Percentiles rank a stretch among this genome's conserved stretches.
Conservation (phyloP, 371 early-diverging fungal species). For the Chytridium lagenaria region DNA sequence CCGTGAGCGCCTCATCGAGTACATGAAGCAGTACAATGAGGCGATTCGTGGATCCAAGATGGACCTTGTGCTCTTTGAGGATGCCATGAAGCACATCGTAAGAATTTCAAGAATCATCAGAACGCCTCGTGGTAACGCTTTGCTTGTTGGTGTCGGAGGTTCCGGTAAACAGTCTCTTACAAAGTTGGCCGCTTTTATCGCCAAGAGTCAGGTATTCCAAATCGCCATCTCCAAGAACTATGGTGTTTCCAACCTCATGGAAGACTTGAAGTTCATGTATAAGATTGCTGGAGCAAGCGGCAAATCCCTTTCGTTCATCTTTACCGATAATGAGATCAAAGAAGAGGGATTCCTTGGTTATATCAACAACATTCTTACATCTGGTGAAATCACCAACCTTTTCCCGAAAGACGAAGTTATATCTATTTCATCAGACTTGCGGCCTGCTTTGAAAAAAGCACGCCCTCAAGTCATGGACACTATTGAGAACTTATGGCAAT, state of each 20-base stretch:
- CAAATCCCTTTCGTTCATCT: conserved; percentile 62
- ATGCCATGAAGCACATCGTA: conserved; percentile 67
- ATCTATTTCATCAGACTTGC: conserved; percentile 56
- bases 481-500: conserved; percentile 65
- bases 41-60: conserved; percentile 61
- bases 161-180: conserved; percentile 69
- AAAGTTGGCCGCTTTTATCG: conserved; percentile 65
- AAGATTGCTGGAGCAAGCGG: conserved; percentile 62
- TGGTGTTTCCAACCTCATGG: conserved; percentile 60
- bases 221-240: conserved; percentile 66
- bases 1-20: conserved; percentile 54
- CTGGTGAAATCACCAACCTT: conserved; percentile 65
- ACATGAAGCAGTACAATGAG: conserved; percentile 69
- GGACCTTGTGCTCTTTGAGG: conserved; percentile 69
- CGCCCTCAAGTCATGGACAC: conserved; percentile 61
- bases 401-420: conserved; percentile 69
- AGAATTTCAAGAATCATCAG: conserved; percentile 64
- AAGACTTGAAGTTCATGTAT: conserved; percentile 62
- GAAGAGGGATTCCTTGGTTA: conserved; percentile 66
- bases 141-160: conserved; percentile 70
- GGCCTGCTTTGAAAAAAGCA: conserved; percentile 59
- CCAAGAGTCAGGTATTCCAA: conserved; percentile 64
- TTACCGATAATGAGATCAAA: conserved; percentile 69
- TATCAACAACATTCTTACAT: conserved; percentile 69
- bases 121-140: conserved; percentile 62